These are phyloP conservation scores for Pseudomassariella vexata DNA, from an alignment of 2,329 filamentous ascomycete species.

Conservation along the genomic window DNA sequence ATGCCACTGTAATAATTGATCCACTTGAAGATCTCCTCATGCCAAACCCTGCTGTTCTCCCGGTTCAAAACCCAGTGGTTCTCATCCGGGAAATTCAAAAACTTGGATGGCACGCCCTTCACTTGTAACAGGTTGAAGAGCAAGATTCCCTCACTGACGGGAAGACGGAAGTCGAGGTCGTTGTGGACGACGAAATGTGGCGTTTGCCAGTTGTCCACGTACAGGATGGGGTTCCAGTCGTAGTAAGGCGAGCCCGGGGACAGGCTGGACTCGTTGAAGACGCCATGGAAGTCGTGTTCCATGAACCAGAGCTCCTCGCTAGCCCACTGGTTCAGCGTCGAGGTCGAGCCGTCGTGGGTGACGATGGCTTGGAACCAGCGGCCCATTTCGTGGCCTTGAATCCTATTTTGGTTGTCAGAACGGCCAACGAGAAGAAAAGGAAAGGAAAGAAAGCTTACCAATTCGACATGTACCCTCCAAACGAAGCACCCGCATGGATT, in stretches of 20 bases:
- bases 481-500: conserved; percentile 47
- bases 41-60: conserved; percentile 65
- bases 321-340: conserved; percentile 26
- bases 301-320: conserved; percentile 30
- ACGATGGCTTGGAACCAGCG: conserved; percentile 52
- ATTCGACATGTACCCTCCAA: conserved; percentile 53
- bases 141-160: conserved; percentile 60
- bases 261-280: conserved; percentile 34
- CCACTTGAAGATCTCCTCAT: conserved; percentile 61
- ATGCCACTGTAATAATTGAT: conserved; percentile 50
- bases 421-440: no score
- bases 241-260: conserved; percentile 33
- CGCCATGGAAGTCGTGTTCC: conserved; percentile 41
- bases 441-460: no score
- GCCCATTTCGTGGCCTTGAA: conserved; percentile 46
- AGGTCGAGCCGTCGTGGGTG: conserved; percentile 43
- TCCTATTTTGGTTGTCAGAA: conserved; percentile 26
- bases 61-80: conserved; percentile 67
- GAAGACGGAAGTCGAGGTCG: conserved; percentile 60
- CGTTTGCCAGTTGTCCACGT: conserved; percentile 55
- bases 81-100: conserved; percentile 66
- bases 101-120: conserved; percentile 57
- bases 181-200: conserved; percentile 68
- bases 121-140: conserved; percentile 66
- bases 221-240: conserved; percentile 41